Evolutionary conservation across 305 asterid genomes (phyloP).

Genomic region (Galium porrigens): DNA sequence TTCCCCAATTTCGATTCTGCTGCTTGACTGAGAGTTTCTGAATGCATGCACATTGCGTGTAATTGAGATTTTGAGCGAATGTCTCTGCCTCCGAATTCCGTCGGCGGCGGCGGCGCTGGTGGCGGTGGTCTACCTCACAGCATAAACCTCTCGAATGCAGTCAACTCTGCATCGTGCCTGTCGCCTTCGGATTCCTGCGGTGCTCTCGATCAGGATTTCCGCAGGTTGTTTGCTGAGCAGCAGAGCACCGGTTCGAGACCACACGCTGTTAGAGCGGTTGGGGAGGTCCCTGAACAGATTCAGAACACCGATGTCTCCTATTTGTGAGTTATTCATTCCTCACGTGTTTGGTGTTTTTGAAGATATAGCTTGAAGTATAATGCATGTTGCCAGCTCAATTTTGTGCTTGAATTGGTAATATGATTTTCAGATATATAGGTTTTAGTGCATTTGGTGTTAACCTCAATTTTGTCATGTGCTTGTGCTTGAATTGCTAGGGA

Average conservation of each 20-base stretch:
- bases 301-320: constrained; percentile 63
- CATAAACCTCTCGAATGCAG: constrained; percentile 63
- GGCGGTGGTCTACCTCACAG: constrained; percentile 44
- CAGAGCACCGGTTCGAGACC: constrained; percentile 23
- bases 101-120: constrained; percentile 9
- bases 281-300: constrained; percentile 63
- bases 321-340: constrained; percentile 42
- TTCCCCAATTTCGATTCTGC: constrained; percentile 8
- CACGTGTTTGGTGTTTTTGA: constrained; percentile 8
- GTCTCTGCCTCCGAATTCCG: constrained; percentile 35
- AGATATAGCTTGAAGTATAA: constrained; percentile 10
- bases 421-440: no score
- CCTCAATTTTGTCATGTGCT: not conserved
- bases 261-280: constrained; percentile 28
- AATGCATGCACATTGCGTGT: no score
- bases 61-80: constrained; percentile 22
- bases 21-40: no score
- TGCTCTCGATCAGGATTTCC: constrained; percentile 58
- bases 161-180: no score
- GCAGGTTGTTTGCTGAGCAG: constrained; percentile 37
- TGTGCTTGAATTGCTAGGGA: not conserved
- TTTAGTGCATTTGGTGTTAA: no score
- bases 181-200: constrained; percentile 90
- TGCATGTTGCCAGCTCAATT: not conserved
- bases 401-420: no score